A percentile compares a stretch with the other conserved stretches of the same genome.
These are phyloP conservation scores for Paraleonurus japonicus DNA, from an alignment of 257 asterid genomes.

Conservation along the genomic window DNA sequence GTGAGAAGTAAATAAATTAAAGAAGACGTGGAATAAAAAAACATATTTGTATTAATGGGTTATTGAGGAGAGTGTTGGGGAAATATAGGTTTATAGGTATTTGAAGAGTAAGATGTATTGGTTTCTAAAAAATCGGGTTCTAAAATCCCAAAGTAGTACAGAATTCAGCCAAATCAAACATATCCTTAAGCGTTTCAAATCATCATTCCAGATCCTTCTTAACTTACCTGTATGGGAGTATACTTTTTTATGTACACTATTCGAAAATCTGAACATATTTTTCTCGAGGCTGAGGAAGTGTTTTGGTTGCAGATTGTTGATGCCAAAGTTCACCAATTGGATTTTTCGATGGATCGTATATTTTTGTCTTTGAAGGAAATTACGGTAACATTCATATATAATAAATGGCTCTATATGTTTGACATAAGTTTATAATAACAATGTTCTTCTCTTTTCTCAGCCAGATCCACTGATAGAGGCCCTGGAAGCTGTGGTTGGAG, in stretches of 20 bases:
- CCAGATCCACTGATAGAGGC: slow-evolving; percentile 88
- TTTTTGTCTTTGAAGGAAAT: slow-evolving; percentile 84
- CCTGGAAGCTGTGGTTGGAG: slow-evolving; percentile 89
- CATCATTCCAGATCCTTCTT: too few species aligned
- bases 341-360: slow-evolving; percentile 82
- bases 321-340: slow-evolving; percentile 92
- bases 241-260: not conserved
- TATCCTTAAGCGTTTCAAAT: too few species aligned
- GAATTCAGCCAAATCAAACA: too few species aligned
- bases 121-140: too few species aligned
- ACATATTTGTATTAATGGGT: too few species aligned
- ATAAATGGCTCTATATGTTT: slow-evolving; percentile 11
- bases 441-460: slow-evolving; percentile 36
- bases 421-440: slow-evolving; percentile 14
- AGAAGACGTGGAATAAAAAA: too few species aligned
- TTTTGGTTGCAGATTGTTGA: slow-evolving; percentile 64
- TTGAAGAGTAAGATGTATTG: too few species aligned
- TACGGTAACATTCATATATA: slow-evolving; percentile 45
- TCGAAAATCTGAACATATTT: not conserved
- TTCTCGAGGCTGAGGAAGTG: not conserved
- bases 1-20: too few species aligned
- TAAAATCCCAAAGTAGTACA: too few species aligned
- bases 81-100: too few species aligned
- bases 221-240: too few species aligned
- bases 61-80: too few species aligned